These are phyloP conservation scores for Aspergillus avenaceus DNA, from an alignment of 495 filamentous ascomycete species.

Conservation along the genomic window DNA sequence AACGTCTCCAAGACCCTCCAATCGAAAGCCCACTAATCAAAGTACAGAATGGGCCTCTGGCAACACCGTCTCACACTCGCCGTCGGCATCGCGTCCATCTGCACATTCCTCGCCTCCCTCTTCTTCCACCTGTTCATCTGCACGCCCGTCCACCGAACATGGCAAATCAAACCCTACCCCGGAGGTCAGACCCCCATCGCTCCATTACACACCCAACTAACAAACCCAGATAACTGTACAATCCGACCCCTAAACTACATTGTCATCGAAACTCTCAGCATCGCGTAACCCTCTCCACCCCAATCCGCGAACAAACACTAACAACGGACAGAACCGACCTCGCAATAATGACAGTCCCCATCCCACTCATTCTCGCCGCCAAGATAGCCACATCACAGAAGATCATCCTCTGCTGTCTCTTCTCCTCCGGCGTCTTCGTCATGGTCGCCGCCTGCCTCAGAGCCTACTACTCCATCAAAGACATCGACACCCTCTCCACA, in stretches of 20 bases:
- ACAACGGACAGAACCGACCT: slow-evolving; percentile 10
- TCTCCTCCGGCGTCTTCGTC: slow-evolving; percentile 17
- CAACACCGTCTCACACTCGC: slow-evolving; percentile 10
- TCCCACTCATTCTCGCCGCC: slow-evolving; percentile 5
- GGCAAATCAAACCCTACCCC: slow-evolving; percentile 45
- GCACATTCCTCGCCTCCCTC: slow-evolving; percentile 40
- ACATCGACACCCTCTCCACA: slow-evolving; percentile 8
- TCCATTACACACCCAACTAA: neutral
- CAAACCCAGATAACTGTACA: slow-evolving; percentile 12
- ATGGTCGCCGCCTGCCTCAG: slow-evolving; percentile 17
- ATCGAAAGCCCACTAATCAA: neutral
- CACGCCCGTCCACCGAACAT: slow-evolving; percentile 35
- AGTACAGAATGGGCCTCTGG: slow-evolving; percentile 8
- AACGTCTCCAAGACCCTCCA: neutral
- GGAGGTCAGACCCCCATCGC: slow-evolving; percentile 18
- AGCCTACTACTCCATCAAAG: slow-evolving; percentile 12
- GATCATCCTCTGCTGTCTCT: slow-evolving; percentile 1
- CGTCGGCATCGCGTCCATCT: slow-evolving; percentile 20
- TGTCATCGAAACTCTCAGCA: slow-evolving; percentile 13
- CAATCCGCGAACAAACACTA: no score
- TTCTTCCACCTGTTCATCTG: slow-evolving; percentile 40
- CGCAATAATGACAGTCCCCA: slow-evolving; percentile 6
- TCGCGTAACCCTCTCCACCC: slow-evolving; percentile 3
- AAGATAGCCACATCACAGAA: slow-evolving; percentile 4
- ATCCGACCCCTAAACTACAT: slow-evolving; percentile 12